phyloP scores from a whole-genome alignment of 148 eudicot genomes.

The Pouteria glomerata region DNA sequence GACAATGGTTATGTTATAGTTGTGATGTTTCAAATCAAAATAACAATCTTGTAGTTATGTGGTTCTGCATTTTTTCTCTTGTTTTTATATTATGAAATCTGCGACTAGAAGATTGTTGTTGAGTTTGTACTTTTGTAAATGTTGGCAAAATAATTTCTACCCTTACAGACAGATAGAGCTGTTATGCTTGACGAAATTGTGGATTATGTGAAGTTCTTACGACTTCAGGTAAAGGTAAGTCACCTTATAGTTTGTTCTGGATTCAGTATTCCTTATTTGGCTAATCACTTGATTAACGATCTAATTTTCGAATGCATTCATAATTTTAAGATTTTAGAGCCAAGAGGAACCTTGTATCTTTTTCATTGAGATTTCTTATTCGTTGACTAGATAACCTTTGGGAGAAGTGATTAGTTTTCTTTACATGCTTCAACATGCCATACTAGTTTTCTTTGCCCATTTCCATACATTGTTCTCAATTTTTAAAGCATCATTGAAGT shows the following conservation, averaged over 20 bases:
- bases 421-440: neutral
- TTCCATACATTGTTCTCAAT: neutral
- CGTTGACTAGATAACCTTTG: neutral
- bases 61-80: neutral
- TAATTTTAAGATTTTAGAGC: neutral
- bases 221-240: constrained; percentile 67
- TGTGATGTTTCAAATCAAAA: neutral
- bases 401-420: neutral
- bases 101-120: neutral
- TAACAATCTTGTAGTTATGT: neutral
- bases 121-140: too few relatives aligned
- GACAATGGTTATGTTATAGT: neutral
- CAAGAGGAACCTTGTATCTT: neutral
- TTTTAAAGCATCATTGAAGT: neutral
- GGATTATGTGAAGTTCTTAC: constrained; percentile 62
- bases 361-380: neutral
- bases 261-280: constrained; percentile 6
- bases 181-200: constrained; percentile 71
- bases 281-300: neutral
- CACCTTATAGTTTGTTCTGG: neutral
- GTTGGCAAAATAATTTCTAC: neutral
- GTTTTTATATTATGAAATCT: neutral
- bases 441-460: neutral
- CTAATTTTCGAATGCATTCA: too few relatives aligned
- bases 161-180: constrained; percentile 62